Percentiles rank a stretch among this genome's conserved stretches.
Evolutionary conservation across 768 basidiomycete genomes (phyloP).

Genomic region (Chalciporus sphaerocephalus): DNA sequence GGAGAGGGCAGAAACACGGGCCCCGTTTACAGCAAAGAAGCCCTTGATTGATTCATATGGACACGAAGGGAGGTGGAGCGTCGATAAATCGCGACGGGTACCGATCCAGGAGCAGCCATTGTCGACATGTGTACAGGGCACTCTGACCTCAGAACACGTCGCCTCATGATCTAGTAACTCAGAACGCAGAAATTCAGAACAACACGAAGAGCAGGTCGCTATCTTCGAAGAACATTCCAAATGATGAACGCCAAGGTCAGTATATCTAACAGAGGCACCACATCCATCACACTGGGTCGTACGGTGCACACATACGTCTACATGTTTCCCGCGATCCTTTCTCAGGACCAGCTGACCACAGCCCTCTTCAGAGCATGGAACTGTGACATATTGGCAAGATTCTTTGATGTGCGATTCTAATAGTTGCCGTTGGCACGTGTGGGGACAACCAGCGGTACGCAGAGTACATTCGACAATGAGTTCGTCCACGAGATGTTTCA

Average conservation of each 20-base stretch:
- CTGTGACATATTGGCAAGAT: conserved; percentile 53
- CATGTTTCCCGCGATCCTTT: conserved; percentile 45
- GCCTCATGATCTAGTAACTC: conserved; percentile 33
- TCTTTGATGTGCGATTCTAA: conserved; percentile 60
- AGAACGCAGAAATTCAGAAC: conserved; percentile 33
- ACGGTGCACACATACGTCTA: conserved; percentile 35
- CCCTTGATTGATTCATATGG: conserved; percentile 60
- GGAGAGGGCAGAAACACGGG: conserved; percentile 40
- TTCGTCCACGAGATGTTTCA: conserved; percentile 81
- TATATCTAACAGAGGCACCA: conserved; percentile 30
- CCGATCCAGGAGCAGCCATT: conserved; percentile 57
- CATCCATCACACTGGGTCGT: conserved; percentile 39
- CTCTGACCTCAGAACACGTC: conserved; percentile 36
- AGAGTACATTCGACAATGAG: conserved; percentile 70
- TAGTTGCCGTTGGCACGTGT: conserved; percentile 64
- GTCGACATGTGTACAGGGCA: conserved; percentile 43
- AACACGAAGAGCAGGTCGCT: conserved; percentile 41
- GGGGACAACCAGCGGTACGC: conserved; percentile 51
- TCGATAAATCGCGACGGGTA: conserved; percentile 31
- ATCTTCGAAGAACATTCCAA: conserved; percentile 36
- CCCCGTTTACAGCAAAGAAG: conserved; percentile 46
- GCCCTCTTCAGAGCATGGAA: conserved; percentile 44
- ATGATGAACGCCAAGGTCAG: conserved; percentile 41
- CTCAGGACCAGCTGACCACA: conserved; percentile 44
- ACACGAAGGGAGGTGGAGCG: conserved; percentile 42